A percentile compares a stretch with the other conserved stretches of the same genome.
These are phyloP conservation scores for Claviceps purpurea DNA, from an alignment of 2,329 filamentous ascomycete genomes.

Conservation along the genomic window DNA sequence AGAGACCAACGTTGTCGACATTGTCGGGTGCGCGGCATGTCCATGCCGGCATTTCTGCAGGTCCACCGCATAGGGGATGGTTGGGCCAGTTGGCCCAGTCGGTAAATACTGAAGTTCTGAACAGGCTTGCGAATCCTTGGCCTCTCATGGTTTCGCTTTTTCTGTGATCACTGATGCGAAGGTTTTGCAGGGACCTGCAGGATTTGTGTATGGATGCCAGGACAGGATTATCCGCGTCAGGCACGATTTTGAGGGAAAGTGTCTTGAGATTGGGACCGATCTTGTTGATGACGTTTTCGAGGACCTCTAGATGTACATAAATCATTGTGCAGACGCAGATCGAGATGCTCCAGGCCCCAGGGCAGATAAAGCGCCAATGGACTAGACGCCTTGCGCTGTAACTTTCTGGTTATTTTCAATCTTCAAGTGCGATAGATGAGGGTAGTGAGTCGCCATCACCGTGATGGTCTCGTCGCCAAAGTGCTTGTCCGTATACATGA, in stretches of 20 bases:
- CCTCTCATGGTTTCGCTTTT: conserved; percentile 61
- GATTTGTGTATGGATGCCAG: conserved; percentile 57
- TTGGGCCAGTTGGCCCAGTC: conserved; percentile 19
- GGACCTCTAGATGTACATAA: too few relatives aligned
- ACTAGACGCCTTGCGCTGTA: too few relatives aligned
- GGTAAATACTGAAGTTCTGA: conserved; percentile 25
- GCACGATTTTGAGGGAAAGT: conserved; percentile 60
- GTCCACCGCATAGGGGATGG: conserved; percentile 53
- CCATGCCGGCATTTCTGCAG: conserved; percentile 65
- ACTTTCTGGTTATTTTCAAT: too few relatives aligned
- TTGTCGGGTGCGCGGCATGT: conserved; percentile 58
- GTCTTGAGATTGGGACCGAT: conserved; percentile 59
- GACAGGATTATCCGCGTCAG: conserved; percentile 52
- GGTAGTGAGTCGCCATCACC: too few relatives aligned
- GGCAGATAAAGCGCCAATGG: too few relatives aligned
- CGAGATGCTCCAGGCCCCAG: too few relatives aligned
- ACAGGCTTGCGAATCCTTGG: conserved; percentile 56
- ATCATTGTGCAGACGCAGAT: too few relatives aligned
- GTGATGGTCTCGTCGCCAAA: too few relatives aligned
- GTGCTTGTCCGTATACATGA: too few relatives aligned
- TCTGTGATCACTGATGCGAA: conserved; percentile 55
- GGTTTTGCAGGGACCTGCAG: conserved; percentile 57
- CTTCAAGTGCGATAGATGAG: too few relatives aligned
- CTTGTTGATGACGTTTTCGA: conserved; percentile 37
- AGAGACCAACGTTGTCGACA: conserved; percentile 56